phyloP scores from a whole-genome alignment of 2,329 filamentous ascomycete species.

The Penicillium griseofulvum region DNA sequence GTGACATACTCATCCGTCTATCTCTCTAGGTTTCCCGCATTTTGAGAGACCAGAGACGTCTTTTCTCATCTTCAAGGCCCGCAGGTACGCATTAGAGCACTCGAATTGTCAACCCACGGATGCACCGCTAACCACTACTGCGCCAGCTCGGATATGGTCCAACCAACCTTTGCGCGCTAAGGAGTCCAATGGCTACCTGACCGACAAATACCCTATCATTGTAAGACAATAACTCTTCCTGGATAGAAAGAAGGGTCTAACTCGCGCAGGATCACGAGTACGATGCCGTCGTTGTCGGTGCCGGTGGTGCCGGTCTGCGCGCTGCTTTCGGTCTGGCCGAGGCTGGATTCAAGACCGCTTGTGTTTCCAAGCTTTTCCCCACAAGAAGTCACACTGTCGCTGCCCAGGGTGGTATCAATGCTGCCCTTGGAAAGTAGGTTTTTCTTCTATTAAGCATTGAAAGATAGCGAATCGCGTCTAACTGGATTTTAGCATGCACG shows the following conservation, averaged over 20 bases:
- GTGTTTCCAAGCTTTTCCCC: constrained; percentile 63
- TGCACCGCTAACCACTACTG: constrained; percentile 25
- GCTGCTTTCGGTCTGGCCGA: constrained; percentile 64
- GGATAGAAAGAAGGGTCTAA: constrained; percentile 15
- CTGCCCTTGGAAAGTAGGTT: constrained; percentile 45
- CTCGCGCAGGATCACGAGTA: constrained; percentile 82
- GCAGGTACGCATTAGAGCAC: constrained; percentile 58
- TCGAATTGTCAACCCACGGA: constrained; percentile 17
- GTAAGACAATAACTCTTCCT: constrained; percentile 53
- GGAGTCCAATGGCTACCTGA: constrained; percentile 83
- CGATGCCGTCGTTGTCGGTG: constrained; percentile 83
- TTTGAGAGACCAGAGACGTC: constrained; percentile 64
- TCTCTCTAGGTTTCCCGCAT: constrained; percentile 60
- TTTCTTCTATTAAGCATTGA: neutral
- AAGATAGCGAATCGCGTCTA: constrained; percentile 17
- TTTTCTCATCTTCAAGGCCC: constrained; percentile 83
- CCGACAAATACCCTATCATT: constrained; percentile 90
- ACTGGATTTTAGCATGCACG: constrained; percentile 73
- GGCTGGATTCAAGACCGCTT: constrained; percentile 63
- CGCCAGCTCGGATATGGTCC: constrained; percentile 75
- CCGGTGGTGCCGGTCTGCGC: constrained; percentile 62
- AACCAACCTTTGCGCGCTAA: constrained; percentile 85
- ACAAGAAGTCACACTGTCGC: constrained; percentile 65
- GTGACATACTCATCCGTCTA: constrained; percentile 22
- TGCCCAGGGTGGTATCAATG: constrained; percentile 64